Evolutionary conservation across 192 early-diverging fungal genomes (phyloP).

Genomic region (Lobosporangium transversale): DNA sequence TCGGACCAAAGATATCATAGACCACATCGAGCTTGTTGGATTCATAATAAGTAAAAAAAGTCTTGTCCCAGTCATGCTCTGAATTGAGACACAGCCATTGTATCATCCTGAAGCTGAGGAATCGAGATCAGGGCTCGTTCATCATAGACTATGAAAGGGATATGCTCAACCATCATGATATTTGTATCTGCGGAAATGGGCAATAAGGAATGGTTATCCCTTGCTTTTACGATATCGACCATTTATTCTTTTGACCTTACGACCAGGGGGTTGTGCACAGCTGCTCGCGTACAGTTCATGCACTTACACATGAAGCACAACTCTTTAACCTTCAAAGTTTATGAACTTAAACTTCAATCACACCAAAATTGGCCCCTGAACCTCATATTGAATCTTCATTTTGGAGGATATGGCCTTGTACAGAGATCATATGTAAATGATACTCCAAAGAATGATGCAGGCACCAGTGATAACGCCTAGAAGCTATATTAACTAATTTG

Average conservation of each 20-base stretch:
- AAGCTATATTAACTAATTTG: background rate
- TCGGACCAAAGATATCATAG: conserved; percentile 5
- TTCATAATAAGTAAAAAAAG: conserved; percentile 6
- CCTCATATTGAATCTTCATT: background rate
- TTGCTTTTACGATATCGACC: no score
- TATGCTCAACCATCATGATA: no score
- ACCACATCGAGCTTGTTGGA: conserved; percentile 1
- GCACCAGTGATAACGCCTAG: background rate
- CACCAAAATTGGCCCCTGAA: background rate
- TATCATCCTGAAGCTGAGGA: background rate
- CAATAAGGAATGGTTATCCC: no score
- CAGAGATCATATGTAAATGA: background rate
- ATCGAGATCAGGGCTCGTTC: background rate
- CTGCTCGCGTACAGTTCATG: no score
- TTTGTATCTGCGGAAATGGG: no score
- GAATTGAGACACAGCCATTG: background rate
- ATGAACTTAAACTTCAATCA: background rate
- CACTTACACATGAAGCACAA: no score
- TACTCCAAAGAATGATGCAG: background rate
- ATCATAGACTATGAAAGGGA: background rate
- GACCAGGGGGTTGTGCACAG: no score
- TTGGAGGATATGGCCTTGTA: background rate
- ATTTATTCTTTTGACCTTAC: no score
- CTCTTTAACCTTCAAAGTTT: no score
- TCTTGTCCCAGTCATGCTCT: conserved; percentile 21